Evolutionary conservation across 2,329 filamentous ascomycete species (phyloP).

Genomic region (Monosporascus cannonballus): DNA sequence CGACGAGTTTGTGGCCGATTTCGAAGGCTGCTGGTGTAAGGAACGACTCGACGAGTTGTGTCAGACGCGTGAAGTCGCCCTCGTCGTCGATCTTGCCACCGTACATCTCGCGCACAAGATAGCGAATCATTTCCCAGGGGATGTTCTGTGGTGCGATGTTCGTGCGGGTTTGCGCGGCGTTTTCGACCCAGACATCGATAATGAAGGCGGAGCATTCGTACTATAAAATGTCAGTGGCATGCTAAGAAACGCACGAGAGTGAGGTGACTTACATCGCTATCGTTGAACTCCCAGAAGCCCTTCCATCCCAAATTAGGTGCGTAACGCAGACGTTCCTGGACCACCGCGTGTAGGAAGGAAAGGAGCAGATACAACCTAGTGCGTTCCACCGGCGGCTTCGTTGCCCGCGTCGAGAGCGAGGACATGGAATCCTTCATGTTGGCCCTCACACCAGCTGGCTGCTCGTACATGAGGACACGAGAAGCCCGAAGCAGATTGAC

Average conservation of each 20-base stretch:
- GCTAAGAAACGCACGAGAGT: background rate
- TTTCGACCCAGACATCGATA: conserved; percentile 90
- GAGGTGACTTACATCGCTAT: conserved; percentile 79
- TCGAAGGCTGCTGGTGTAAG: conserved; percentile 89
- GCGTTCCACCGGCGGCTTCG: conserved; percentile 84
- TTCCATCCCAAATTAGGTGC: conserved; percentile 94
- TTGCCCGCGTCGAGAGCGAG: conserved; percentile 68
- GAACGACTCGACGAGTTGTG: conserved; percentile 66
- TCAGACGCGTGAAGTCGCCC: conserved; percentile 70
- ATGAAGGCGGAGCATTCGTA: conserved; percentile 97
- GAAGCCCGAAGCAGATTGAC: conserved; percentile 92
- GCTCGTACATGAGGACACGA: conserved; percentile 94
- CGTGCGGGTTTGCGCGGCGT: conserved; percentile 73
- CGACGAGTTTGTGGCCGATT: conserved; percentile 82
- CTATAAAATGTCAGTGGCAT: conserved; percentile 36
- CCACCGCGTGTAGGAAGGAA: conserved; percentile 90
- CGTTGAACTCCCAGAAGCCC: conserved; percentile 99
- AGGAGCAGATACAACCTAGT: conserved; percentile 83
- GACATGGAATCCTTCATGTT: conserved; percentile 98
- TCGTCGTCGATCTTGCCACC: conserved; percentile 96
- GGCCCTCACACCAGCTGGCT: conserved; percentile 89
- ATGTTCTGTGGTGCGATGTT: conserved; percentile 93
- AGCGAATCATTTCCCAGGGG: conserved; percentile 93
- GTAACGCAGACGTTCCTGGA: conserved; percentile 91
- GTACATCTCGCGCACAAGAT: conserved; percentile 88